phyloP scores from a whole-genome alignment of 139 green algal species.

The Nannochloris sp. region DNA sequence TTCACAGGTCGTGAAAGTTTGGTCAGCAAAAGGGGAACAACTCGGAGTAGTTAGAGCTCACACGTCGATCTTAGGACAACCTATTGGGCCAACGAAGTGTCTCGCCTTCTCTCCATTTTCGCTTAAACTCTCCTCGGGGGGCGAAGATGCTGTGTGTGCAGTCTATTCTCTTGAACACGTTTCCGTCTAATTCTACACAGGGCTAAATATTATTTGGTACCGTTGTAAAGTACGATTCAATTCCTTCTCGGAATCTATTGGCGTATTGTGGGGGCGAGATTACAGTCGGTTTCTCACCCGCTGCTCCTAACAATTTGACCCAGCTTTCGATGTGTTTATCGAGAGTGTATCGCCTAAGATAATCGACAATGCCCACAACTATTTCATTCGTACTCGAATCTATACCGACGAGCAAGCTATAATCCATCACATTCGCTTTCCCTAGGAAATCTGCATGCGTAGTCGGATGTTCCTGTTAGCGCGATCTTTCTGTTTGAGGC shows the following conservation, averaged over 20 bases:
- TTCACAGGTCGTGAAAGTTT: slow-evolving; percentile 52
- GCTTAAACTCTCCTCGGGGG: slow-evolving; percentile 63
- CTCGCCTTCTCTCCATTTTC: slow-evolving; percentile 82
- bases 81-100: slow-evolving; percentile 61
- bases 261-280: slow-evolving; percentile 92
- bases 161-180: slow-evolving; percentile 34
- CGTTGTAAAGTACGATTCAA: slow-evolving; percentile 65
- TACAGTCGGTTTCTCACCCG: slow-evolving; percentile 78
- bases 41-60: slow-evolving; percentile 58
- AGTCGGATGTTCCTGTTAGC: slow-evolving; percentile 65
- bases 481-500: neutral
- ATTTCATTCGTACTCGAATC: slow-evolving; percentile 46
- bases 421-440: slow-evolving; percentile 90
- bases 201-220: slow-evolving; percentile 38
- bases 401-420: slow-evolving; percentile 83
- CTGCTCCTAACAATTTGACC: slow-evolving; percentile 90
- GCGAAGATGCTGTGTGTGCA: slow-evolving; percentile 36
- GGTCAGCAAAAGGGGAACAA: slow-evolving; percentile 45
- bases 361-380: slow-evolving; percentile 94
- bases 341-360: slow-evolving; percentile 92
- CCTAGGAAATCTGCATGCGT: slow-evolving; percentile 73
- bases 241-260: slow-evolving; percentile 62
- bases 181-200: neutral
- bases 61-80: slow-evolving; percentile 45
- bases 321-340: slow-evolving; percentile 96